These are phyloP conservation scores for Microstegium vimineum DNA, from an alignment of 176 grass and related monocot species.

Conservation along the genomic window DNA sequence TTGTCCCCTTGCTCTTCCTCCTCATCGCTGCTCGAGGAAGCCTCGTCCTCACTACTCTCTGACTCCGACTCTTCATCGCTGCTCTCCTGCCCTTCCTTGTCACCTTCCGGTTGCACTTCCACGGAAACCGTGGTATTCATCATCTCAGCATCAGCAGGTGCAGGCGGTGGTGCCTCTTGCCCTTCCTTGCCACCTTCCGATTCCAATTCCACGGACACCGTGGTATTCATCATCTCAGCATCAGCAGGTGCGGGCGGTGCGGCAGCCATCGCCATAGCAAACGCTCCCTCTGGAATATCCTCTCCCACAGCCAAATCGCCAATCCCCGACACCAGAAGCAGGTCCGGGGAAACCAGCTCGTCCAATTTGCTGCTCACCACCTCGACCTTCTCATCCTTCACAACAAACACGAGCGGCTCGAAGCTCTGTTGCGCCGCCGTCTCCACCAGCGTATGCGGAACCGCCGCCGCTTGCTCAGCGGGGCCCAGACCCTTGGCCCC, in stretches of 20 bases:
- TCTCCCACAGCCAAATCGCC: conserved; percentile 14
- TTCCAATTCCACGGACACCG: not conserved
- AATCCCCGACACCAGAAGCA: not conserved
- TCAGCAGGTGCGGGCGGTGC: not conserved
- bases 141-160: conserved; percentile 7
- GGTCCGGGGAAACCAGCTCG: not conserved
- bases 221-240: conserved; percentile 3
- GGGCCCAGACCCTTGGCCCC: not conserved
- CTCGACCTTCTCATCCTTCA: not conserved
- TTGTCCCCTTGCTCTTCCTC: conserved; percentile 20
- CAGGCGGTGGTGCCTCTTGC: not conserved
- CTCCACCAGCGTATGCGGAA: not conserved
- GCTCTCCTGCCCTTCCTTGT: conserved; percentile 21
- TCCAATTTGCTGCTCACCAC: not conserved
- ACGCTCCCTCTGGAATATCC: not conserved
- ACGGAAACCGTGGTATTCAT: not conserved
- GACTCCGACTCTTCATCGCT: conserved; percentile 26
- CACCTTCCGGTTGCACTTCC: not conserved
- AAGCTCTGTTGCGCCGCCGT: not conserved
- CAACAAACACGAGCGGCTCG: conserved; percentile 7
- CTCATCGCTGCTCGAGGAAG: conserved; percentile 39
- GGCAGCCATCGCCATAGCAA: not conserved
- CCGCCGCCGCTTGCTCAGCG: conserved; percentile 2
- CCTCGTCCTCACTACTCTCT: conserved; percentile 16
- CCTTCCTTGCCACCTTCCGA: not conserved